Base-by-base conservation (phyloP, 148 eudicot species). In the Diospyros lotus region DNA sequence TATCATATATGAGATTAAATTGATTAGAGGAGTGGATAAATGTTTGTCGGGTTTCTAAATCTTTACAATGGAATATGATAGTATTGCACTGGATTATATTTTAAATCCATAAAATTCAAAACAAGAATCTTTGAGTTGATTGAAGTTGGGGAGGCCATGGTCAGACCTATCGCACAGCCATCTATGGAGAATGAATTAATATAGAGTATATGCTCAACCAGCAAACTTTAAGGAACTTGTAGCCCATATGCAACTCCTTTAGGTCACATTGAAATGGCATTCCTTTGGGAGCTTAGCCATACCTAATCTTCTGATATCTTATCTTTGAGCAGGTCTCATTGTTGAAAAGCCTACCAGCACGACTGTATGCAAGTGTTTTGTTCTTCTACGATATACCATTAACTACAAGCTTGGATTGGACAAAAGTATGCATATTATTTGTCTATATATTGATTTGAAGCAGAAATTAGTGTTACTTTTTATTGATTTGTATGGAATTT, bases 321-420 rank as follows among this genome's bases (percentile, higher is more conserved):
- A 13, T 72, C 53, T 73, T 81, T 38, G 72, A 38, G 64, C 78
- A 92, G 97, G 94, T 86, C 58, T 88, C 88, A 61, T 51, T 92
- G 76, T 81, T 92, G 82, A 90, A 92, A 80, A 90, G 93, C 83
- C 78, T 84, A 58, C 89, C 93, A 38, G 53, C 90, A 55, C 86
- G 98, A 58, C 71, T 88, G 64, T 93, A 76, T 72, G 93, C 85
- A 17, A 90, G 81, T 51, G 69, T 51, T 51, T 69, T 90, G 79
- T 80, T 84, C 66, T 90, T 87, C 76, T 73, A 76, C 45, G 76
- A 75, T 75, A 72, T 90, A 75, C 72, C 96, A 15, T 82, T 87
- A 45, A 60, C 77, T 51, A 84, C 84, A 43, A 61, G 81, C 78
- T 70, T 89, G 67, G 93, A 93, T 77, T 89, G 88, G 89, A 87